phyloP scores from a whole-genome alignment of 305 asterid species.

The Fraxinus angustifolia region DNA sequence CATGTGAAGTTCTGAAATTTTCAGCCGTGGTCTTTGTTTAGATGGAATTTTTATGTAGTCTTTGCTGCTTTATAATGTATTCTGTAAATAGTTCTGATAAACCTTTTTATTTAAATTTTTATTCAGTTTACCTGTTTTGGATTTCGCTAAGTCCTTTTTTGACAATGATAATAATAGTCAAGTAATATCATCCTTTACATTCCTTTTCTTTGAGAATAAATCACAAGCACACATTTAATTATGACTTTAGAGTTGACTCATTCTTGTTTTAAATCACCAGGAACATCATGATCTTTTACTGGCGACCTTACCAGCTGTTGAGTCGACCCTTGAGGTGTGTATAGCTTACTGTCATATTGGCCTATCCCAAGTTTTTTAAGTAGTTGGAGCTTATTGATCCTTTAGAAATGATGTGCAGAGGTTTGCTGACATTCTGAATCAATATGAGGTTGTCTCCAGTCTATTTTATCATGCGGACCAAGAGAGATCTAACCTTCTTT shows the following conservation, averaged over 20 bases:
- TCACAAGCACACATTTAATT: neutral
- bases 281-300: constrained; percentile 95
- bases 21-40: constrained; percentile 12
- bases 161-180: constrained; percentile 17
- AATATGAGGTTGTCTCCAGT: constrained; percentile 76
- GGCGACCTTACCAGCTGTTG: constrained; percentile 80
- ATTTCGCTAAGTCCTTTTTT: constrained; percentile 15
- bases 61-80: constrained; percentile 9
- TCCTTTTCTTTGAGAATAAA: constrained; percentile 19
- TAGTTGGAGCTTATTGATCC: constrained; percentile 23
- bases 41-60: constrained; percentile 18
- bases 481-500: constrained; percentile 73
- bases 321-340: constrained; percentile 87
- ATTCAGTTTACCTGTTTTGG: constrained; percentile 5
- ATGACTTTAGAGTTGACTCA: constrained; percentile 11
- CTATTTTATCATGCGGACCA: constrained; percentile 74
- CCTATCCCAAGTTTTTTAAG: constrained; percentile 22
- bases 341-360: constrained; percentile 24
- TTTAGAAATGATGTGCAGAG: constrained; percentile 52
- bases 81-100: constrained; percentile 14
- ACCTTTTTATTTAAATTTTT: constrained; percentile 13
- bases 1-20: constrained; percentile 6
- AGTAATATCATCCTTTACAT: constrained; percentile 16
- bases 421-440: constrained; percentile 64
- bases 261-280: constrained; percentile 42